Base-by-base conservation (phyloP, 495 filamentous ascomycete genomes). In the Penicillium lividum region DNA sequence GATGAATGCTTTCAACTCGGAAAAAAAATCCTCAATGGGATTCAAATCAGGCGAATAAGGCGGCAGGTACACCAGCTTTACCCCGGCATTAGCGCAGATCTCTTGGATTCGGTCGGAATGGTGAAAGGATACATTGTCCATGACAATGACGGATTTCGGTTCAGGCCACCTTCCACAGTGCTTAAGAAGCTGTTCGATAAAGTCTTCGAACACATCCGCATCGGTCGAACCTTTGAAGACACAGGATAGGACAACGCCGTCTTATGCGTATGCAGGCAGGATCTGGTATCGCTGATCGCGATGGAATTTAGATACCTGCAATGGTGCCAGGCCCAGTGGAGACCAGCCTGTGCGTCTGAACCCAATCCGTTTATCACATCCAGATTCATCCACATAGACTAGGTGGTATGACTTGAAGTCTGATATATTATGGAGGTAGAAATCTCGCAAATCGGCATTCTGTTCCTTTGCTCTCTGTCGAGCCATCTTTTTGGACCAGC, bases 401-500 rank as follows among this genome's bases (percentile, higher is more conserved):
- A 54, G 52, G 31, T 54, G 52, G 10, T 54, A 54, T 29, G 52
- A 54, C 15, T 36, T 25, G 13, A 48, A 56, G n/a, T 56, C 53
- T 16, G 53, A 56, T 22, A 56, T 16, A 47, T 33, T 47, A 18
- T 56, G 53, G 8, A 47, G 43, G 18, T 56, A 56, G 22, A 29
- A 47, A 38, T 56, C 53, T 36, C 53, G 53, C 36, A 48, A 56
- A 36, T 56, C 53, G 10, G 43, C 42, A 31, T 54, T 44, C 27
- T 45, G 33, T 31, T 42, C 25, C 40, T 54, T 54, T 27, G 51
- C 40, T 43, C 40, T 43, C 7, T 43, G 27, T 27, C 51, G 51
- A 16, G 54, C 29, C 2, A 42, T 38, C 25, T 58, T 62, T 33
- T 62, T 62, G 4, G 59, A 58, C 54, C 29, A 62, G 25, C 55